Evolutionary conservation across 257 asterid genomes (phyloP).

Genomic region (Salvia rosmarinus): DNA sequence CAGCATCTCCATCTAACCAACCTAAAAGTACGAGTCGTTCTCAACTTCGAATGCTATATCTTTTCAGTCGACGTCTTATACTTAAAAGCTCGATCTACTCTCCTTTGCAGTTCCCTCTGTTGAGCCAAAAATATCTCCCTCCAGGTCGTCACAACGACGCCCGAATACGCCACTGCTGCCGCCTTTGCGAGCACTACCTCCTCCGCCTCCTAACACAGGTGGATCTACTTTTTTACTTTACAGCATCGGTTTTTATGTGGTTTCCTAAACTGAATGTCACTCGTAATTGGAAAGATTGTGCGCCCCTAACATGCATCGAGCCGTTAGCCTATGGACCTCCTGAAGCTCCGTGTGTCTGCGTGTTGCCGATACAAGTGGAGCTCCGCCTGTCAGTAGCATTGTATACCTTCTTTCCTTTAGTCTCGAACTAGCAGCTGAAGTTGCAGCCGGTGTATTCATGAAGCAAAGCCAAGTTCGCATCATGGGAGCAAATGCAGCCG

Average conservation of each 20-base stretch:
- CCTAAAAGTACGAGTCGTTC: slow-evolving; percentile 45
- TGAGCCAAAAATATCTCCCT: slow-evolving; percentile 60
- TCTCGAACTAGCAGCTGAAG: slow-evolving; percentile 84
- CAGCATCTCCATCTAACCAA: slow-evolving; percentile 45
- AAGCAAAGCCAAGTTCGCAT: slow-evolving; percentile 89
- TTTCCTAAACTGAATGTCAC: slow-evolving; percentile 13
- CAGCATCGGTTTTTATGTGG: background rate
- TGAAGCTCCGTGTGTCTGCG: slow-evolving; percentile 78
- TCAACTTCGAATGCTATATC: slow-evolving; percentile 17
- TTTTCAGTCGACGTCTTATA: slow-evolving; percentile 29
- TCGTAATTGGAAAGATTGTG: slow-evolving; percentile 59
- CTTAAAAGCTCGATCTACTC: slow-evolving; percentile 40
- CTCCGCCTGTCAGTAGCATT: slow-evolving; percentile 68
- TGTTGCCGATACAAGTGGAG: slow-evolving; percentile 81
- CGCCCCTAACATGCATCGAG: slow-evolving; percentile 67
- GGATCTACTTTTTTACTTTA: slow-evolving; percentile 21
- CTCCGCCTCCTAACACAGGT: slow-evolving; percentile 94
- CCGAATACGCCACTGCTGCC: slow-evolving; percentile 54
- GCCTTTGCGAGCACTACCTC: slow-evolving; percentile 71
- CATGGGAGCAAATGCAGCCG: slow-evolving; percentile 92
- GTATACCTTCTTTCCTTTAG: slow-evolving; percentile 87
- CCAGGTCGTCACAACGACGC: slow-evolving; percentile 46
- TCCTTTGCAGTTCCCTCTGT: slow-evolving; percentile 53
- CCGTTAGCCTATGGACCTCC: slow-evolving; percentile 79
- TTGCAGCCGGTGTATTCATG: slow-evolving; percentile 76